Conservation (phyloP, 352 stramenopile species). For the Phytopythium litorale region DNA sequence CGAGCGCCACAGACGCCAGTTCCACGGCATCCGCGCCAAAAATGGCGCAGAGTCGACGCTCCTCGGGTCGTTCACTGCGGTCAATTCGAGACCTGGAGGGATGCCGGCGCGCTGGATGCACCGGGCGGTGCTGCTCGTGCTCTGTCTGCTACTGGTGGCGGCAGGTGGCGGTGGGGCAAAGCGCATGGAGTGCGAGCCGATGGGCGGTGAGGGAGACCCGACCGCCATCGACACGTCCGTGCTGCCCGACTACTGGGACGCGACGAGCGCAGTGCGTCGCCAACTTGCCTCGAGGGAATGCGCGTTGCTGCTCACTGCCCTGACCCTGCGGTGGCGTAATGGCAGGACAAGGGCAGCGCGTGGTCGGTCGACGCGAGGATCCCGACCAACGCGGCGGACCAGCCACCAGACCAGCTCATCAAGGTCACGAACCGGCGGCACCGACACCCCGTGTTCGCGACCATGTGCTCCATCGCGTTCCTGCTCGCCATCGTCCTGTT, state of each 20-base stretch:
- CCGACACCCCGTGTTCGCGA: conserved; percentile 66
- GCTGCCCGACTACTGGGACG: conserved; percentile 55
- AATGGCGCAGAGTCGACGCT: not conserved
- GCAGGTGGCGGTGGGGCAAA: not conserved
- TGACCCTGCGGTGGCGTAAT: not conserved
- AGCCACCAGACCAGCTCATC: conserved; percentile 57
- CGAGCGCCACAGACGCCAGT: too few species aligned
- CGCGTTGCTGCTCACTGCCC: not conserved
- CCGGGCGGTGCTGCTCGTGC: not conserved
- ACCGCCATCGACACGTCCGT: conserved; percentile 32
- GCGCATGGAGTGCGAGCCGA: not conserved
- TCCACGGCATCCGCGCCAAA: not conserved
- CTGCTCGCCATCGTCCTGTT: conserved; percentile 55
- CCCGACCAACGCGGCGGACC: conserved; percentile 42
- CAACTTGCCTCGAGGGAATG: not conserved
- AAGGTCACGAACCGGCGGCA: conserved; percentile 71
- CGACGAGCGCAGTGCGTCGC: conserved; percentile 3
- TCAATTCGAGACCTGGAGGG: not conserved
- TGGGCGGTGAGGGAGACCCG: not conserved
- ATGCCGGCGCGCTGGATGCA: not conserved
- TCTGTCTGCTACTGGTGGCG: conserved; percentile 2
- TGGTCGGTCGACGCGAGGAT: conserved; percentile 24
- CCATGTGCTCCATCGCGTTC: conserved; percentile 64
- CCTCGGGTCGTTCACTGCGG: not conserved
- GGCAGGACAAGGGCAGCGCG: conserved; percentile 4